Conservation (phyloP, 1,284 basidiomycete genomes). For the Meripilus lineatus region DNA sequence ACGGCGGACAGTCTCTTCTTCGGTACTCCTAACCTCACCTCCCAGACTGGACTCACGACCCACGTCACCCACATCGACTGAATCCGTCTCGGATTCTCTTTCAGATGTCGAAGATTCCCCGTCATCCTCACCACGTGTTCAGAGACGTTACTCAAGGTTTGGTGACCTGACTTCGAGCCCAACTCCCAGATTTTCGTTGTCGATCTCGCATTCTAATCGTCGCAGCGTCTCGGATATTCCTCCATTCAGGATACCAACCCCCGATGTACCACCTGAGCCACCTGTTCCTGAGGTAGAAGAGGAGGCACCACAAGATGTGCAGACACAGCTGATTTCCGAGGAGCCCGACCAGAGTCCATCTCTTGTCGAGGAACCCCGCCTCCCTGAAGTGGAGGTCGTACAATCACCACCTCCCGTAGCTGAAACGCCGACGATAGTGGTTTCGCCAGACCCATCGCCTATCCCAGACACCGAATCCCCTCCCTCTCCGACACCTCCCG, state of each 20-base stretch:
- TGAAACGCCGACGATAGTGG: conserved; percentile 1
- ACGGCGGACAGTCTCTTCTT: conserved; percentile 12
- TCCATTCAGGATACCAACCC: too few species aligned
- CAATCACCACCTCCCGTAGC: not conserved
- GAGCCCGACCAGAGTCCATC: too few species aligned
- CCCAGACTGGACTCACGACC: conserved; percentile 5
- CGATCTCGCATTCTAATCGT: conserved; percentile 3
- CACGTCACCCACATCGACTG: conserved; percentile 3
- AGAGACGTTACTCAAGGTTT: too few species aligned
- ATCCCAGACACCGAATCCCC: not conserved
- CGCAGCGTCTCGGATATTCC: conserved; percentile 19
- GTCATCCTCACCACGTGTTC: not conserved
- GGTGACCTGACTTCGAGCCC: too few species aligned
- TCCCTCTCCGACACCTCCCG: not conserved
- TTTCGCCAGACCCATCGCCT: conserved; percentile 1
- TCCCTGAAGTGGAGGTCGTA: not conserved
- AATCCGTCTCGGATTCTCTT: not conserved
- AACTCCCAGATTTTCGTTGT: conserved; percentile 4
- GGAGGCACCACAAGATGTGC: not conserved
- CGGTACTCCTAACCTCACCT: conserved; percentile 3
- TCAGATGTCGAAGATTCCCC: not conserved
- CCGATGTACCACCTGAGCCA: conserved; percentile 1
- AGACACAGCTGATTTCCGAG: too few species aligned
- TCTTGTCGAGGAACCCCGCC: not conserved
- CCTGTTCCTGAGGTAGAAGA: not conserved